Evolutionary conservation across 306 rosid species (phyloP), one percentile per base, ranked within the genome.

Genomic region (Prunus campanulata): DNA sequence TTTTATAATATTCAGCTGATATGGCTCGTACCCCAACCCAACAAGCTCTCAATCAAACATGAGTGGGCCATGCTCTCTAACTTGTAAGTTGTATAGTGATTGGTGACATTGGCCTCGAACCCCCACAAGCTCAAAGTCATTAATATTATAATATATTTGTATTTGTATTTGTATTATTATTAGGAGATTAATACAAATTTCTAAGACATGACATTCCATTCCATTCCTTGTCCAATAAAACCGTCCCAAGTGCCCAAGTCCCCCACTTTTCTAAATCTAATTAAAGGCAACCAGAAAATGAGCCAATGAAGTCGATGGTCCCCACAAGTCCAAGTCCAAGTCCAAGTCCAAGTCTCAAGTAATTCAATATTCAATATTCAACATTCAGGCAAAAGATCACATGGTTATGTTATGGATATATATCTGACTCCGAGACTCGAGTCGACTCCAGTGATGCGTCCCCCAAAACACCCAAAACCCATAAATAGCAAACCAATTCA

Each of bases 401-500:
- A 24, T 24, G 65, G 65, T 19, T 10, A 56, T 56, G 32, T 39
- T 39, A 39, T 39, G 9, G 6, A 39, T 39, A 7, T 39, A 39
- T 39, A 48, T 10, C 12, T 48, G 52, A 48, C 12, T 10, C 15
- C 52, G 52, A 48, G 52, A 7, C 52, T 48, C 52, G 52, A 48
- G 52, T 48, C 52, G 12, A 48, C 12, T 48, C 52, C 11, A 10
- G 52, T 64, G n/a, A 1, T 15, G 18, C 19, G 11, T 22, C 39
- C 56, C 22, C 66, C 83, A 29, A 59, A 13, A 62, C 11, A n/a
- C 46, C 20, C 44, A 14, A 62, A 30, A 42, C 35, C 67, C 30
- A 46, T 54, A 78, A 72, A 76, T 78, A 76, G 87, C 47, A 85
- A 86, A 71, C n/a, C 19, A 39, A 63, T 56, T 8, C 32, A 49